Percentiles rank a stretch among this genome's conserved stretches.
Conservation (phyloP, 306 rosid species). For the Vigna hirtella region DNA sequence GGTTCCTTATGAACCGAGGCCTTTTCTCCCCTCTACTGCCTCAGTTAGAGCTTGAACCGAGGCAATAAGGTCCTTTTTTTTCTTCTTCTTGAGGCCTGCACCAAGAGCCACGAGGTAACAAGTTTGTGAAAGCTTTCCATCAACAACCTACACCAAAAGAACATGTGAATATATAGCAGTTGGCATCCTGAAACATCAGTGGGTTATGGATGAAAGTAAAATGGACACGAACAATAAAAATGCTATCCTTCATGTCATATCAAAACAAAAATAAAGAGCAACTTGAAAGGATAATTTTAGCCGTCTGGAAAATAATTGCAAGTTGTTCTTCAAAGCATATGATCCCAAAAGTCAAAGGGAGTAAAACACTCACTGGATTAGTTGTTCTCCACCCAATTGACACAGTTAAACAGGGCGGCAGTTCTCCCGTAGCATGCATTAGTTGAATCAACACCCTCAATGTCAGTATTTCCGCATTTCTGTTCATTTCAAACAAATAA, state of each 20-base stretch:
- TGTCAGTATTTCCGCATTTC: constrained; percentile 87
- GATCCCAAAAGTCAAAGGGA: constrained; percentile 12
- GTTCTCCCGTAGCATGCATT: constrained; percentile 99
- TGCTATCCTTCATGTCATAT: constrained; percentile 11
- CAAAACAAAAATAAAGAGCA: constrained; percentile 16
- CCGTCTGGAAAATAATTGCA: constrained; percentile 11
- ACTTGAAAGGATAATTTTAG: constrained; percentile 6
- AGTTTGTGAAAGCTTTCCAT: constrained; percentile 97
- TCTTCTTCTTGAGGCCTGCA: too few relatives aligned
- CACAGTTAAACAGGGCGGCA: constrained; percentile 86
- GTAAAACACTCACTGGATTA: constrained; percentile 69
- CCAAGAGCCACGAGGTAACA: constrained; percentile 93
- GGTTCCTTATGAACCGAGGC: too few relatives aligned
- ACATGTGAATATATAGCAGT: constrained; percentile 38
- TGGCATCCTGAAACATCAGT: constrained; percentile 44
- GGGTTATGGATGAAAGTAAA: constrained; percentile 1
- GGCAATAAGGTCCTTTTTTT: too few relatives aligned
- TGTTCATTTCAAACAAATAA: constrained; percentile 56
- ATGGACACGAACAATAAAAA: constrained; percentile 23
- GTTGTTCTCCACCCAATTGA: constrained; percentile 48
- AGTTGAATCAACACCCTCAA: constrained; percentile 95
- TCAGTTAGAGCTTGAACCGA: too few relatives aligned
- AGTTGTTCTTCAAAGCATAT: constrained; percentile 1
- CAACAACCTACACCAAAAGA: constrained; percentile 75
- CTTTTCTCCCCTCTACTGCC: too few relatives aligned